Percentiles rank a stretch among this genome's conserved stretches.
phyloP scores from a whole-genome alignment of 2,329 filamentous ascomycete species.

The Alternaria consortialis region DNA sequence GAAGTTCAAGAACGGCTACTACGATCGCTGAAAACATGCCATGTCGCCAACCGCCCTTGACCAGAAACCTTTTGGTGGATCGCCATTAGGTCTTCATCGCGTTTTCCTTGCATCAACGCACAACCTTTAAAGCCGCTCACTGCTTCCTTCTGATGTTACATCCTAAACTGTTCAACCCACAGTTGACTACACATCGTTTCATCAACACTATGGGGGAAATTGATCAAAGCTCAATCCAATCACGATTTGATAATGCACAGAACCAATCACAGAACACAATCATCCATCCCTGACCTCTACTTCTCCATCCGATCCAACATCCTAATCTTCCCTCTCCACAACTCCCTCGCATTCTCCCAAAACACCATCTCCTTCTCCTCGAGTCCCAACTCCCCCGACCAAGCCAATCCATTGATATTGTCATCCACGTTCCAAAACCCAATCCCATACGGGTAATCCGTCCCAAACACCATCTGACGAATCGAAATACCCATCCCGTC shows the following conservation, averaged over 20 bases:
- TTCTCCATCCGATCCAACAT: background rate
- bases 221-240: background rate
- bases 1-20: background rate
- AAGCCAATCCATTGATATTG: constrained; percentile 42
- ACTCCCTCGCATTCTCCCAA: constrained; percentile 32
- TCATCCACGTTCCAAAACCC: constrained; percentile 48
- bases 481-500: constrained; percentile 43
- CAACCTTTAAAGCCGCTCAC: background rate
- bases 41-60: background rate
- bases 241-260: background rate
- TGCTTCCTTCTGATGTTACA: background rate
- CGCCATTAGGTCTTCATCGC: background rate
- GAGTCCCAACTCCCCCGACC: constrained; percentile 30
- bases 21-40: background rate
- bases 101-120: background rate
- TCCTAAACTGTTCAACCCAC: background rate
- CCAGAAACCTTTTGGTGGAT: background rate
- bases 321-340: constrained; percentile 40
- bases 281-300: background rate
- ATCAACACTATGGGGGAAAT: background rate
- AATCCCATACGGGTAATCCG: constrained; percentile 52
- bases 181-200: background rate
- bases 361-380: constrained; percentile 43
- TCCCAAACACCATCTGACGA: constrained; percentile 49
- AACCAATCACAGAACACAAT: background rate